Evolutionary conservation across 768 basidiomycete genomes (phyloP), one percentile per base, ranked within the genome.

Genomic region (Fomitopsis pulvina): DNA sequence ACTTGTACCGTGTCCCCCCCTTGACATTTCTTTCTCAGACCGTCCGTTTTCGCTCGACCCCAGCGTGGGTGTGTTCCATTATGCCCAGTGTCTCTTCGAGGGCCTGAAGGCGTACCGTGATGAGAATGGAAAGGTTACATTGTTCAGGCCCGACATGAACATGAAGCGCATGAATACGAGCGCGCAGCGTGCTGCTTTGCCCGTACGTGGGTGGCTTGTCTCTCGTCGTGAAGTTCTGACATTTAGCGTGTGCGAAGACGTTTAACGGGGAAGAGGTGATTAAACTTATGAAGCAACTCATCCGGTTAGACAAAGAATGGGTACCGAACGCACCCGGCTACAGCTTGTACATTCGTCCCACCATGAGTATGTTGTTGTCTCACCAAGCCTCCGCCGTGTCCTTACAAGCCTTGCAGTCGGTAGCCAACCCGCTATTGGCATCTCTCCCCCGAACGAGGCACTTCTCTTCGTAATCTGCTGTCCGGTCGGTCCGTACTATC

Each of bases 111-210:
- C 94, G 1, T 97, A 95, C 70, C 75, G 83, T 42, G 80, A 84
- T 56, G 67, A 78, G 30, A 68, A 78, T 42, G 92, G 85, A 29
- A 81, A 77, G 24, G 80, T 93, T 20, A 80, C 85, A 16, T 69
- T 97, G 56, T 97, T 97, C 77, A 75, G 94, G 40, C 95, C 94
- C 2, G 91, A 96, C 68, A 90, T 91, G 89, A 96, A 97, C 71
- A 95, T 97, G 92, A 83, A 83, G 61, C 83, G 94, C 24, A 93
- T 98, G 92, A 92, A 91, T 69, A 77, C 57, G 41, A 90, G 86
- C 60, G 93, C 94, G 12, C 57, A 68, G 22, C 80, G 94, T 37
- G 73, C 92, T 47, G 89, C 86, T 18, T 64, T 91, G 41, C 88
- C 88, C 9, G 87, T 87, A 52, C 50, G 80, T 67, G 8, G 21